Conservation (phyloP, 176 grass and related monocot genomes). For the Musa acuminata region DNA sequence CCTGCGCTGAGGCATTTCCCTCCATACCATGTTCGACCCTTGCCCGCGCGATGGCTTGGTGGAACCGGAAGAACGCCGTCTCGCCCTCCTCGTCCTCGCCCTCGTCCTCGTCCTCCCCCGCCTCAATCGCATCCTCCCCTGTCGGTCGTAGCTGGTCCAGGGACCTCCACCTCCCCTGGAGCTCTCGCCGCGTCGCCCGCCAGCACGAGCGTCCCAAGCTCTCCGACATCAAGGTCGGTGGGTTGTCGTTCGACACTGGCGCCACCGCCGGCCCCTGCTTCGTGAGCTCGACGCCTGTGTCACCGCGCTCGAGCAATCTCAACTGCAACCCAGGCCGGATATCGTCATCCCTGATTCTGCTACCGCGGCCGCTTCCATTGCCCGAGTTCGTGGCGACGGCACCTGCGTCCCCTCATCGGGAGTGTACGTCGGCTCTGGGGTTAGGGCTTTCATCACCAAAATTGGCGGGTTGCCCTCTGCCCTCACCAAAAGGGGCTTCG, state of each 20-base stretch:
- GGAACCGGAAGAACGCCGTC: conserved; percentile 44
- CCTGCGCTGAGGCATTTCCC: not conserved
- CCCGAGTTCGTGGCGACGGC: conserved; percentile 6
- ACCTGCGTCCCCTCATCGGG: conserved; percentile 42
- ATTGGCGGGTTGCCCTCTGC: not conserved
- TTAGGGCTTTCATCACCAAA: not conserved
- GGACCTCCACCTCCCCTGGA: conserved; percentile 34
- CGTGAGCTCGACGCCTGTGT: conserved; percentile 17
- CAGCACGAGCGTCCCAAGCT: conserved; percentile 24
- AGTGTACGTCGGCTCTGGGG: conserved; percentile 13
- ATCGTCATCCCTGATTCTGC: conserved; percentile 39
- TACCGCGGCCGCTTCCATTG: conserved; percentile 46
- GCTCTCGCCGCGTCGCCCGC: conserved; percentile 32
- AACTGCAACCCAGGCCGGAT: conserved; percentile 42
- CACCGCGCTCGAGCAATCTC: conserved; percentile 38
- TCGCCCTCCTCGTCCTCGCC: conserved; percentile 40
- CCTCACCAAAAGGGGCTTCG: conserved; percentile 1
- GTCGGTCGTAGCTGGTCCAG: not conserved
- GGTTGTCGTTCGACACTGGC: conserved; percentile 6
- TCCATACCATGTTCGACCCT: not conserved
- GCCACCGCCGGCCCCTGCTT: conserved; percentile 2
- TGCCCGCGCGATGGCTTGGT: conserved; percentile 38
- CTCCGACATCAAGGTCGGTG: not conserved
- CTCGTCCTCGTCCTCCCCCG: conserved; percentile 25
- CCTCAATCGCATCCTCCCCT: not conserved